Evolutionary conservation across 2,329 filamentous ascomycete species (phyloP).

Genomic region (Pestalotiopsis sp.): DNA sequence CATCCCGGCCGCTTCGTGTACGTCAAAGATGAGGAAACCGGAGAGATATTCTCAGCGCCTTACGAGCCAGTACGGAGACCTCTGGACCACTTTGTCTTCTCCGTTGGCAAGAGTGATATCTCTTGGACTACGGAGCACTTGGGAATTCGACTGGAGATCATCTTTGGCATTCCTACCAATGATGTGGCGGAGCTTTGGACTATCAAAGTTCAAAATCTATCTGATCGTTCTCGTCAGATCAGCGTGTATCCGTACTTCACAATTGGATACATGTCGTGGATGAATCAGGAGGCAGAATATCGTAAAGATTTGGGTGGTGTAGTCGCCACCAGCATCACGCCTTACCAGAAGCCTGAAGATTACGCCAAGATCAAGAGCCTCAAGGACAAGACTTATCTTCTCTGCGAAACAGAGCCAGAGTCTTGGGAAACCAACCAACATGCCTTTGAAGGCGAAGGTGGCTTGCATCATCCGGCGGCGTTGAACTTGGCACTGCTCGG

Average conservation of each 20-base stretch:
- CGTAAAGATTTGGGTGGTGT: constrained; percentile 50
- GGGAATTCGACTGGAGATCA: constrained; percentile 55
- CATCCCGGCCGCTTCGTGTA: constrained; percentile 64
- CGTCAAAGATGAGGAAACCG: constrained; percentile 57
- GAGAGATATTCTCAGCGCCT: constrained; percentile 55
- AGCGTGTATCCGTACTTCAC: constrained; percentile 61
- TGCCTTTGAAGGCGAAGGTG: constrained; percentile 59
- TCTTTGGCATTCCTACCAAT: constrained; percentile 51
- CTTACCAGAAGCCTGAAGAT: constrained; percentile 59
- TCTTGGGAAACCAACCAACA: constrained; percentile 57
- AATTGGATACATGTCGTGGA: constrained; percentile 65
- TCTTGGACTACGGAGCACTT: constrained; percentile 55
- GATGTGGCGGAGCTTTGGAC: constrained; percentile 61
- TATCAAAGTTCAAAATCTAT: constrained; percentile 53
- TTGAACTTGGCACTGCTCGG: constrained; percentile 40
- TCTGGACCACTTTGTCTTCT: constrained; percentile 54
- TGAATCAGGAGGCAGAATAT: constrained; percentile 61
- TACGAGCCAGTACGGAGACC: constrained; percentile 56
- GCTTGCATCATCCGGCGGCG: constrained; percentile 53
- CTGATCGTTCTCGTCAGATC: constrained; percentile 45
- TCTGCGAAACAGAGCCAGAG: constrained; percentile 53
- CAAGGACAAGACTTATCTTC: constrained; percentile 61
- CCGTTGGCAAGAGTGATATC: constrained; percentile 57
- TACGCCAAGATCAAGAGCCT: constrained; percentile 60
- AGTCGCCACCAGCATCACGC: constrained; percentile 55